phyloP scores from a whole-genome alignment of 164 flowering plant species.

The Dillenia suffruticosa region DNA sequence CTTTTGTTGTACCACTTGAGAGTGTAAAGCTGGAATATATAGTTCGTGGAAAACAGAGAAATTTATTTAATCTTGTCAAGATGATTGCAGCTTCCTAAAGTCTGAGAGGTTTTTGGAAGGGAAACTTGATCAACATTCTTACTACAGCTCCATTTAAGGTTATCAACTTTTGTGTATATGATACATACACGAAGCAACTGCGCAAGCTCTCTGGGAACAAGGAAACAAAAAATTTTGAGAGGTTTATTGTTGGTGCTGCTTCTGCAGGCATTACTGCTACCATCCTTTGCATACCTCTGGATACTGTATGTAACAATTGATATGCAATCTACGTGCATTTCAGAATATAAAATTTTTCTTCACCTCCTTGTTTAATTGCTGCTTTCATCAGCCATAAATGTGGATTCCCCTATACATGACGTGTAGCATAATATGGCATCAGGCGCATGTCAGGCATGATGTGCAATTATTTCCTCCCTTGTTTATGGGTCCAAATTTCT shows the following conservation, averaged over 20 bases:
- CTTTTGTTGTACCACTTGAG: constrained; percentile 90
- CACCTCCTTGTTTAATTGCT: too few relatives aligned
- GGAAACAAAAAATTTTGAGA: constrained; percentile 75
- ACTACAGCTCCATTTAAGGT: constrained; percentile 97
- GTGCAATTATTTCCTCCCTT: neutral
- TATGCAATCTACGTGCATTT: too few relatives aligned
- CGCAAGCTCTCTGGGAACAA: constrained; percentile 62
- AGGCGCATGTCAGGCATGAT: too few relatives aligned
- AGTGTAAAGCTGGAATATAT: constrained; percentile 93
- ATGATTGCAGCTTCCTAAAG: constrained; percentile 79
- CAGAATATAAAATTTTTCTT: too few relatives aligned
- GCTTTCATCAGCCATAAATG: too few relatives aligned
- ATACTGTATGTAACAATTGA: constrained; percentile 55
- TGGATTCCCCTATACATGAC: too few relatives aligned
- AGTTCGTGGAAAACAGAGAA: constrained; percentile 80
- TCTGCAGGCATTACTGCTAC: constrained; percentile 80
- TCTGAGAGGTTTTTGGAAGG: constrained; percentile 88
- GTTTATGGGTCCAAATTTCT: too few relatives aligned
- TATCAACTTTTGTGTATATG: constrained; percentile 78
- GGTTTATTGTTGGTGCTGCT: constrained; percentile 93
- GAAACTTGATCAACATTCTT: constrained; percentile 83
- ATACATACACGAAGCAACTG: constrained; percentile 80
- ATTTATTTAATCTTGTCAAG: constrained; percentile 56
- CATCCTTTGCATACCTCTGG: constrained; percentile 83
- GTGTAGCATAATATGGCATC: too few relatives aligned